Evolutionary conservation across 257 asterid genomes (phyloP), one percentile per base, ranked within the genome.

Genomic region (Salvia miltiorrhiza): DNA sequence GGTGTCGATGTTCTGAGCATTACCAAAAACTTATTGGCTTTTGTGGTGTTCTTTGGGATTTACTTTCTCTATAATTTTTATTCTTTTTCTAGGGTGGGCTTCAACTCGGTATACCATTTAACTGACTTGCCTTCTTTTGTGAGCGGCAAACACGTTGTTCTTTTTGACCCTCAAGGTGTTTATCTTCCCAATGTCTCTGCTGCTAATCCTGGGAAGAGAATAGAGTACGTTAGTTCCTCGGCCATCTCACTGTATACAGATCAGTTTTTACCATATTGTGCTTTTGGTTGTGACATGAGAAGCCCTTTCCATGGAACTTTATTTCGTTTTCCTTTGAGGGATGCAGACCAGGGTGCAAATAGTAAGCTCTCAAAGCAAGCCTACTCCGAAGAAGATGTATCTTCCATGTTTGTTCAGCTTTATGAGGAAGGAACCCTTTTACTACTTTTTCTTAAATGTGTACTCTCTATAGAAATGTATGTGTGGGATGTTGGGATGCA

Each of bases 321-420:
- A 82, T 93, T 93, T 79, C 98, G 97, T 76, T 93, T 90, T 78
- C 98, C 98, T 78, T 78, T 93, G 90, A 93, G 98, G 87, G 86
- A 84, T 81, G 81, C 82, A 69, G 85, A 85, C 61, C 98, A 87
- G 83, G 96, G 97, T 82, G 84, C 88, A 79, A 76, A 76, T 71
- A 93, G 98, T 85, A 81, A 82, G 79, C 98, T 93, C 77, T 93
- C 98, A 70, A 93, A 84, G 81, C 98, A 93, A 85, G 83, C 90
- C 67, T 93, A 93, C 83, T 60, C 73, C 66, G 95, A 84, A 81
- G 95, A 90, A 79, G 98, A 93, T 79, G 75, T 93, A 79, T 80
- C 87, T 72, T 80, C 88, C 80, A 82, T 90, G 92, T 85, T 93
- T 78, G 79, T n/a, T 71, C 94, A 90, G 75, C 95, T 93, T 64